These are phyloP conservation scores for Astraeus odoratus DNA, from an alignment of 768 basidiomycete species.

Conservation along the genomic window DNA sequence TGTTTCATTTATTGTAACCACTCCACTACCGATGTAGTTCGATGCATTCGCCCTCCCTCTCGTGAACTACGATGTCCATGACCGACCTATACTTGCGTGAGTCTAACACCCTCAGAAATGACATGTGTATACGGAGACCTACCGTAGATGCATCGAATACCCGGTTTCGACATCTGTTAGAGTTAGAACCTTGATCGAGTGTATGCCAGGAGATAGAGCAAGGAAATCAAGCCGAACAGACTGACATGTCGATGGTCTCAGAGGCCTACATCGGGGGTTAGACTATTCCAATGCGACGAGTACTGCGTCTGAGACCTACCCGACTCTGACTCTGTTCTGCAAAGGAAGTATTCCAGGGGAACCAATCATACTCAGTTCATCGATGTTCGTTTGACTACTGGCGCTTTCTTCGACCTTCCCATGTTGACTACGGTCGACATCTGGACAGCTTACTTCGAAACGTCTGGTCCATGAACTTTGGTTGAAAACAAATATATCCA, in stretches of 20 bases:
- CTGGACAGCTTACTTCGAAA: slow-evolving; percentile 70
- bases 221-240: slow-evolving; percentile 83
- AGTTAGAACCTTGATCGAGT: slow-evolving; percentile 63
- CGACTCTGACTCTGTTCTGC: slow-evolving; percentile 73
- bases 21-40: slow-evolving; percentile 1
- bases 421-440: slow-evolving; percentile 38
- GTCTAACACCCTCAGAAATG: neutral
- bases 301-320: slow-evolving; percentile 40
- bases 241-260: slow-evolving; percentile 77
- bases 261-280: slow-evolving; percentile 43
- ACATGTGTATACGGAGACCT: slow-evolving; percentile 12
- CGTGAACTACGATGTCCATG: slow-evolving; percentile 70
- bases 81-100: slow-evolving; percentile 46
- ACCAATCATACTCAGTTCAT: slow-evolving; percentile 26
- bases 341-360: slow-evolving; percentile 64
- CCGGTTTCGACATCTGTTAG: slow-evolving; percentile 73
- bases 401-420: slow-evolving; percentile 29
- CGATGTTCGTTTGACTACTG: slow-evolving; percentile 13
- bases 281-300: slow-evolving; percentile 2
- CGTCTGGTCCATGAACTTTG: slow-evolving; percentile 67
- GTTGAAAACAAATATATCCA: slow-evolving; percentile 88
- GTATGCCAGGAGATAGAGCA: slow-evolving; percentile 73
- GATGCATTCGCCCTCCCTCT: slow-evolving; percentile 18
- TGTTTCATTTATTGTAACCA: neutral
- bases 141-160: slow-evolving; percentile 70